Evolutionary conservation across 208 protist genomes (phyloP).

Genomic region (Naegleria gruberi): DNA sequence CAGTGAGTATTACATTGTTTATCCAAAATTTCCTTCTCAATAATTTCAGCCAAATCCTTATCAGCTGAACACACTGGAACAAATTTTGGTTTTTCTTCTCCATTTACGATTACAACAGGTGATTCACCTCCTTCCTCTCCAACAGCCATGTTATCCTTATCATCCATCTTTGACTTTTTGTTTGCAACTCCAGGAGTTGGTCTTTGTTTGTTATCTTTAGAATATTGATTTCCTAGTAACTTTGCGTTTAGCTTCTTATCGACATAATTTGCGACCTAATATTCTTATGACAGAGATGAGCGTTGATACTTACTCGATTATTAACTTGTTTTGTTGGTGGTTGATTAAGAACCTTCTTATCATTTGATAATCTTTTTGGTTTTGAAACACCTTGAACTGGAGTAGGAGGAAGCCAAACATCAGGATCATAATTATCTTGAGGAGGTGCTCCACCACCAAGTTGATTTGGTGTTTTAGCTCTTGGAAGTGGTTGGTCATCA

Average conservation of each 20-base stretch:
- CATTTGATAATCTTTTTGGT: not conserved
- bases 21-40: conserved; percentile 49
- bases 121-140: not conserved
- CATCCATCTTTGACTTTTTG: not conserved
- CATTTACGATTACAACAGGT: not conserved
- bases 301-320: conserved; percentile 53
- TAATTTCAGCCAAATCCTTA: conserved; percentile 4
- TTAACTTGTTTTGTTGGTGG: conserved; percentile 59
- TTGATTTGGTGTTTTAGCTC: not conserved
- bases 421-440: not conserved
- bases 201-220: not conserved
- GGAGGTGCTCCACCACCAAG: not conserved
- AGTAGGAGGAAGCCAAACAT: conserved; percentile 1
- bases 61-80: not conserved
- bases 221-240: conserved; percentile 34
- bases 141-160: not conserved
- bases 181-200: conserved; percentile 43
- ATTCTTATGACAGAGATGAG: conserved; percentile 27
- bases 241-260: conserved; percentile 45
- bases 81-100: not conserved
- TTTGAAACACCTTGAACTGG: not conserved
- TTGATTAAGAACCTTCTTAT: conserved; percentile 59
- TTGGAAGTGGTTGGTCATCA: not conserved
- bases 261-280: not conserved
- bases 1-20: conserved; percentile 51